Percentiles rank a stretch among this genome's conserved stretches.
phyloP scores from a whole-genome alignment of 106 monocot genomes.

The Acorus calamus region DNA sequence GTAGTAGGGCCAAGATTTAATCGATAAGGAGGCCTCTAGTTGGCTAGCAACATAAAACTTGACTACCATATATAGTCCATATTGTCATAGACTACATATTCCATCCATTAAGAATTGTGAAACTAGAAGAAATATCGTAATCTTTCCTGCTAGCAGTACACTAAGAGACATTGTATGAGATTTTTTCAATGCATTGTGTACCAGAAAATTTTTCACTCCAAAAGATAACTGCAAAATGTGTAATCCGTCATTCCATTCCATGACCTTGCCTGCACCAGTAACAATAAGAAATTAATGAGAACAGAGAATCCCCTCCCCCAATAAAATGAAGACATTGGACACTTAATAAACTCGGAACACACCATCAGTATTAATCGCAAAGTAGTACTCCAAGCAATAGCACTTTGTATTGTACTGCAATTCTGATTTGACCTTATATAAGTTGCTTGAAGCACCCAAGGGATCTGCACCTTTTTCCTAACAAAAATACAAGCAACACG shows the following conservation, averaged over 20 bases:
- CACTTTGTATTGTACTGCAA: slow-evolving; percentile 58
- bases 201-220: slow-evolving; percentile 88
- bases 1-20: no score
- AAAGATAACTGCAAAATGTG: slow-evolving; percentile 76
- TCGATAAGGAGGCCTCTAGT: no score
- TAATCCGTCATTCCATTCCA: slow-evolving; percentile 55
- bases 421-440: slow-evolving; percentile 66
- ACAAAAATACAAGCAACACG: slow-evolving; percentile 10
- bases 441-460: slow-evolving; percentile 34
- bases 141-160: no score
- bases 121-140: no score
- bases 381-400: slow-evolving; percentile 85
- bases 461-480: slow-evolving; percentile 83
- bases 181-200: slow-evolving; percentile 7
- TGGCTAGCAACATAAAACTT: no score
- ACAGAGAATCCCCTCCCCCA: not conserved
- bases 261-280: slow-evolving; percentile 30
- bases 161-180: no score
- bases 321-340: not conserved
- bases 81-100: no score
- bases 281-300: slow-evolving; percentile 5
- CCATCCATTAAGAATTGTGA: no score
- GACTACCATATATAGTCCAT: no score
- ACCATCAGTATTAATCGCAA: slow-evolving; percentile 42
- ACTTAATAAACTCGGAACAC: not conserved